A percentile compares a stretch with the other conserved stretches of the same genome.
These are phyloP conservation scores for Taphrina deformans DNA, from an alignment of 1,139 yeast genomes.

Conservation along the genomic window DNA sequence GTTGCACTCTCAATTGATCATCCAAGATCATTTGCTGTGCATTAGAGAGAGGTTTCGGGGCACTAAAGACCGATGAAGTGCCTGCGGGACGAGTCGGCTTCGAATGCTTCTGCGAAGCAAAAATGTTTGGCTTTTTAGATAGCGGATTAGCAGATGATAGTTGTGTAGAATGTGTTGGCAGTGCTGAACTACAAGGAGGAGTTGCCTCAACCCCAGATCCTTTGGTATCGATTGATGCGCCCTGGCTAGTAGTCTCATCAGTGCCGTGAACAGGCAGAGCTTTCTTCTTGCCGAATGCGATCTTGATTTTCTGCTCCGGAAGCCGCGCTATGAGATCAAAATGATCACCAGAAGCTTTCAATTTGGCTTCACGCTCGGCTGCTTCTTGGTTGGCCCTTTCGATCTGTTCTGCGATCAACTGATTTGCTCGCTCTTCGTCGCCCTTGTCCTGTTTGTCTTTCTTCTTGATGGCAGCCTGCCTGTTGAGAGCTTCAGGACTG, in stretches of 20 bases:
- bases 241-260: background rate
- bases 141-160: background rate
- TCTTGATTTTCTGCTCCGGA: conserved; percentile 22
- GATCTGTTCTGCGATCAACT: conserved; percentile 57
- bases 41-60: conserved; percentile 15
- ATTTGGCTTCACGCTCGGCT: conserved; percentile 20
- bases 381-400: conserved; percentile 48
- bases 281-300: conserved; percentile 14
- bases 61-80: background rate
- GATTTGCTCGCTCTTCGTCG: conserved; percentile 52
- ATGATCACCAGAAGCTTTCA: background rate
- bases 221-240: background rate
- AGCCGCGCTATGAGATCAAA: conserved; percentile 4
- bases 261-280: background rate
- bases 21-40: conserved; percentile 34
- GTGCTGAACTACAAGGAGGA: background rate
- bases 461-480: conserved; percentile 48
- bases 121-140: conserved; percentile 2
- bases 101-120: conserved; percentile 12
- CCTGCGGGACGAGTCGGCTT: background rate
- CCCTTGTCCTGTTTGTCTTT: conserved; percentile 48
- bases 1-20: conserved; percentile 5
- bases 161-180: background rate
- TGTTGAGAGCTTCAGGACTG: conserved; percentile 51
- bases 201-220: background rate